Evolutionary conservation across 2,329 filamentous ascomycete genomes (phyloP), one percentile per base, ranked within the genome.

Genomic region (Monilinia fructigena): DNA sequence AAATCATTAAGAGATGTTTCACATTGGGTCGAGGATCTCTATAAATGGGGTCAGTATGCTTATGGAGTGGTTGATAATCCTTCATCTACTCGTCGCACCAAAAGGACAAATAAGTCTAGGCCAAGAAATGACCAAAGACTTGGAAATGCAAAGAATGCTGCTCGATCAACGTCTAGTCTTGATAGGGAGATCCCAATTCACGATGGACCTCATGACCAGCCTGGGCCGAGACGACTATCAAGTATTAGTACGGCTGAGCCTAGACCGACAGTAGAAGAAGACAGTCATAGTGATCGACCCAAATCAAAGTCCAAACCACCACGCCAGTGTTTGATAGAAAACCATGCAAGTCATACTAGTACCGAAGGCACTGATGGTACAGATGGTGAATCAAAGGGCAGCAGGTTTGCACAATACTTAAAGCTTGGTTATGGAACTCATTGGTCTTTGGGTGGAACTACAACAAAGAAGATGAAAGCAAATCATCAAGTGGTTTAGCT

Each of bases 21-120:
- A 1, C 85, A 89, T 65, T 98, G 94, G 94, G 89, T 95, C 83
- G 91, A 96, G 76, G 90, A 91, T 74, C 83, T 97, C 2, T 96
- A 95, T 77, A 88, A 83, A 40, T 92, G 92, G 82, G 94, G 93
- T 2, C 87, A 91, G 63, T 84, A 90, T 73, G 88, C 94, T 2
- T 98, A 97, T 75, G 94, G 93, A 4, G 85, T 97, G 8, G 85
- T 86, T 63, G 90, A 96, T 47, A 93, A 92, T 70, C 90, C 92
- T 18, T 85, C 84, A 1, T 89, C 90, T 1, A 83, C 83, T 67
- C 84, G 89, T 28, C 69, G 70, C 58, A 77, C 79, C 53, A 78
- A 76, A 70, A 84, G 69, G 55, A 74, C 72, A 77, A n/a, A 35
- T 48, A 63, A 60, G 20, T n/a, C 67, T 18, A 69, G 28, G 58